phyloP scores from a whole-genome alignment of 169 alveolate genomes.

The Neospora caninum region DNA sequence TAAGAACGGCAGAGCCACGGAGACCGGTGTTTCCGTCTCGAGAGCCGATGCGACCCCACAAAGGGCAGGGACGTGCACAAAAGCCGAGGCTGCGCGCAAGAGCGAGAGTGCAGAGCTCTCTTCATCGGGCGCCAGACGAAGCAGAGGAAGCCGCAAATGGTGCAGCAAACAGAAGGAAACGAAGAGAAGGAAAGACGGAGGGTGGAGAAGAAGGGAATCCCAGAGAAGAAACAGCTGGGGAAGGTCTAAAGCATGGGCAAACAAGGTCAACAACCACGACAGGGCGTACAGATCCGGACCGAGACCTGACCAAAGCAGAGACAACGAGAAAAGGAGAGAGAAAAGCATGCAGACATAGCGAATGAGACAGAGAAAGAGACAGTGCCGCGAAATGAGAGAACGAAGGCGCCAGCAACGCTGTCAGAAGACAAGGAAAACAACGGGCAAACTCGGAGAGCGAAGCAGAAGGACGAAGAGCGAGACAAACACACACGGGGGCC shows the following conservation, averaged over 20 bases:
- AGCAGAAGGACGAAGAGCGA: too few species aligned
- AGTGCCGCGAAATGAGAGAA: too few species aligned
- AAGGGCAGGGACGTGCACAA: conserved; percentile 40
- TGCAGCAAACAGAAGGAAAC: conserved; percentile 34
- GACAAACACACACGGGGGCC: too few species aligned
- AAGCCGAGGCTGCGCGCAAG: conserved; percentile 32
- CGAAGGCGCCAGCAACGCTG: too few species aligned
- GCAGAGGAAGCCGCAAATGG: conserved; percentile 54
- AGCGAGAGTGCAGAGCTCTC: conserved; percentile 56
- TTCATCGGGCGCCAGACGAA: conserved; percentile 37
- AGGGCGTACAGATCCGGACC: conserved; percentile 64
- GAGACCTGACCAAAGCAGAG: conserved; percentile 41
- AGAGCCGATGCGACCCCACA: conserved; percentile 52
- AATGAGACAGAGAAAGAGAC: too few species aligned
- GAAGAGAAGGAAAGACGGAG: conserved; percentile 33
- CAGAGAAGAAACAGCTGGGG: conserved; percentile 61
- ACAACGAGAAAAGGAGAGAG: not conserved
- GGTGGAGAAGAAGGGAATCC: conserved; percentile 68
- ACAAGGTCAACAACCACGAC: conserved; percentile 64
- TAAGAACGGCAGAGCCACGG: conserved; percentile 8
- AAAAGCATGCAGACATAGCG: too few species aligned
- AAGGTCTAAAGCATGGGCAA: conserved; percentile 59
- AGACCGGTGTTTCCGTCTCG: conserved; percentile 59
- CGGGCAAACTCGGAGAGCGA: too few species aligned
- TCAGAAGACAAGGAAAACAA: too few species aligned